These are phyloP conservation scores for Actinomucor elegans DNA, from an alignment of 371 early-diverging fungal species.

Conservation along the genomic window DNA sequence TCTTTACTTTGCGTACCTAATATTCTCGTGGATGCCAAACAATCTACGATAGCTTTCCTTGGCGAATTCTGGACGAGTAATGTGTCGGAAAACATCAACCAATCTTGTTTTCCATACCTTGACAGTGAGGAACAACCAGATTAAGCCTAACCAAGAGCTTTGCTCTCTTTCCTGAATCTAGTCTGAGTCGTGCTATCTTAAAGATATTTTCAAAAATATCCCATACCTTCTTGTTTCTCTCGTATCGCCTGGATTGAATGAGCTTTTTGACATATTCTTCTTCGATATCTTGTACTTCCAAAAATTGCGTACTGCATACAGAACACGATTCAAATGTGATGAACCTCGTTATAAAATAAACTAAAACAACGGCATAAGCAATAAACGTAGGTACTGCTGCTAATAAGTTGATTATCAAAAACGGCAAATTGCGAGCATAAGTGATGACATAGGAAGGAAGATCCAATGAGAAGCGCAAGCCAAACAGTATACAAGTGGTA, in stretches of 20 bases:
- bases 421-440: conserved; percentile 35
- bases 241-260: not conserved
- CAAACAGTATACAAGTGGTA: conserved; percentile 28
- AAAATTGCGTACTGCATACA: conserved; percentile 26
- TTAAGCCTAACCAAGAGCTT: not conserved
- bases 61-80: not conserved
- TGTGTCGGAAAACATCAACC: too few relatives aligned
- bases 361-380: conserved; percentile 26
- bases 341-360: conserved; percentile 28
- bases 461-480: conserved; percentile 33
- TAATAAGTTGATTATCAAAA: conserved; percentile 31
- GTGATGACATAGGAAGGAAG: conserved; percentile 37
- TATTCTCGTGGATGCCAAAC: conserved; percentile 24
- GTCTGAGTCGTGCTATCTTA: too few relatives aligned
- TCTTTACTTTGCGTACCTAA: too few relatives aligned
- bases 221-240: not conserved
- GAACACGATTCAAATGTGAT: conserved; percentile 29
- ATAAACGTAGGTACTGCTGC: conserved; percentile 34
- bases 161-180: not conserved
- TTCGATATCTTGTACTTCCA: conserved; percentile 42
- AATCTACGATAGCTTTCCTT: not conserved
- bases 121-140: not conserved
- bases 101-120: not conserved
- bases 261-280: conserved; percentile 39
- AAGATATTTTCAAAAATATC: too few relatives aligned